Evolutionary conservation across 495 filamentous ascomycete species (phyloP).

Genomic region (Sporormia fimetaria): DNA sequence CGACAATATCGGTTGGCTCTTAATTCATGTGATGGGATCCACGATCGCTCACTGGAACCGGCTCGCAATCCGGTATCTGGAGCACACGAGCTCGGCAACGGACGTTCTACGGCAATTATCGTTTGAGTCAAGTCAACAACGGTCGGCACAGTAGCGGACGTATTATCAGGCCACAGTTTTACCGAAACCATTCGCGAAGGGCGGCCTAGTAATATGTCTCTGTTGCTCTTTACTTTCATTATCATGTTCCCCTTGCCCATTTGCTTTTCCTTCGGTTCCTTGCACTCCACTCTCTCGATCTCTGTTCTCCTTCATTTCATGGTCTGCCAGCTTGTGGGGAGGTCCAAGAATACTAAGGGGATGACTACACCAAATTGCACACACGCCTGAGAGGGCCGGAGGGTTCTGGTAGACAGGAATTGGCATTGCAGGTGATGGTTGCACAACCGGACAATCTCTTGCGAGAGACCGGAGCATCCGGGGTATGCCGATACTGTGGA

Average conservation of each 20-base stretch:
- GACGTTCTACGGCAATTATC: too few relatives aligned
- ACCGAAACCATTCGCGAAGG: constrained; percentile 11
- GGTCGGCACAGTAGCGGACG: not conserved
- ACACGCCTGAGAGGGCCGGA: not conserved
- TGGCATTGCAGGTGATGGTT: constrained; percentile 2
- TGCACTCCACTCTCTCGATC: constrained; percentile 11
- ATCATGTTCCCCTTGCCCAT: too few relatives aligned
- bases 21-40: too few relatives aligned
- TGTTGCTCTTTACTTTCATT: too few relatives aligned
- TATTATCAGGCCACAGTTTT: constrained; percentile 8
- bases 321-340: constrained; percentile 28
- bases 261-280: constrained; percentile 18
- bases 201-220: constrained; percentile 1
- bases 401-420: not conserved
- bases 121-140: too few relatives aligned
- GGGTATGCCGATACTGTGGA: constrained; percentile 4
- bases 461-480: too few relatives aligned
- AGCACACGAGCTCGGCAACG: constrained; percentile 1
- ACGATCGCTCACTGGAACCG: too few relatives aligned
- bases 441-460: too few relatives aligned
- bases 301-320: constrained; percentile 17
- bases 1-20: constrained; percentile 17
- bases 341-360: constrained; percentile 23
- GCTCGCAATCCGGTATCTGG: constrained; percentile 13
- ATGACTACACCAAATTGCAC: constrained; percentile 17